These are phyloP conservation scores for Pyrenula aspistea DNA, from an alignment of 495 filamentous ascomycete genomes.

Conservation along the genomic window DNA sequence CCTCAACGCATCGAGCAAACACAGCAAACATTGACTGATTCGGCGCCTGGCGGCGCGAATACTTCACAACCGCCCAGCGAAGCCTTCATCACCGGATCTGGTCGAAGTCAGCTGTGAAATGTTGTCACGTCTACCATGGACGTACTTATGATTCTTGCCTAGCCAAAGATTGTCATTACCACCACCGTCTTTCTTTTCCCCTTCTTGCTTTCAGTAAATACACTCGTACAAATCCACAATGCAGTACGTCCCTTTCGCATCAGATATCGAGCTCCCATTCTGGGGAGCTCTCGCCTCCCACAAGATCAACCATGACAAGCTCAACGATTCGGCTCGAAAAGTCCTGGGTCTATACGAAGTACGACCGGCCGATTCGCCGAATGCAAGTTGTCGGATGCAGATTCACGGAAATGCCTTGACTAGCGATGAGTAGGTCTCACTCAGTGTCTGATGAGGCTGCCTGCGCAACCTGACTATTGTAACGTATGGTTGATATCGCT, in stretches of 20 bases:
- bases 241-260: constrained; percentile 74
- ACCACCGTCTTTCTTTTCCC: background rate
- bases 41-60: no score
- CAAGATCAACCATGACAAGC: constrained; percentile 94
- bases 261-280: constrained; percentile 90
- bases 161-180: background rate
- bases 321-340: constrained; percentile 79
- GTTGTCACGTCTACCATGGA: no score
- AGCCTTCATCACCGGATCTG: no score
- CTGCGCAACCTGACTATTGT: no score
- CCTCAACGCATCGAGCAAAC: no score
- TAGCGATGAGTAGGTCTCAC: constrained; percentile 57
- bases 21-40: no score
- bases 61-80: no score
- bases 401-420: constrained; percentile 77
- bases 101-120: no score
- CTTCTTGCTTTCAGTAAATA: background rate
- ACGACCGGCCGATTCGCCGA: constrained; percentile 51
- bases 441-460: no score
- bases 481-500: no score
- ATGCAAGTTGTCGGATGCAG: constrained; percentile 72
- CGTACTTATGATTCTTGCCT: no score
- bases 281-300: constrained; percentile 77
- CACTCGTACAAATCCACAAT: constrained; percentile 16
- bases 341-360: constrained; percentile 86